Percentiles rank a stretch among this genome's conserved stretches.
phyloP scores from a whole-genome alignment of 441 rosid species.

The Omphalea diandra region DNA sequence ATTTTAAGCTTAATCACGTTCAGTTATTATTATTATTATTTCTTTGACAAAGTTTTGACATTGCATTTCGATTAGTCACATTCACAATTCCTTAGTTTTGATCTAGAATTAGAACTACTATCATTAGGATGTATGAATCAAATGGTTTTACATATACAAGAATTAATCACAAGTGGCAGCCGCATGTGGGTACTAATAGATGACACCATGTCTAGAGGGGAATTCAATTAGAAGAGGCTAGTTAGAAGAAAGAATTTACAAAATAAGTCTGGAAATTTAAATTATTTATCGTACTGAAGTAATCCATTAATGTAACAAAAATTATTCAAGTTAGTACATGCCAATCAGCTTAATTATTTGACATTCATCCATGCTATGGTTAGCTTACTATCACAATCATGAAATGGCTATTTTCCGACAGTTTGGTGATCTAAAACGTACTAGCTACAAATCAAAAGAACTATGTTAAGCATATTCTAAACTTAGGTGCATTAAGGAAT shows the following conservation, averaged over 20 bases:
- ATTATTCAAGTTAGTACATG: no score
- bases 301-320: background rate
- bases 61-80: no score
- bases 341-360: no score
- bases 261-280: background rate
- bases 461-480: constrained; percentile 21
- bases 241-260: background rate
- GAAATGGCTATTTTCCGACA: background rate
- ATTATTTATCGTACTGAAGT: background rate
- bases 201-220: no score
- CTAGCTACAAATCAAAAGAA: background rate
- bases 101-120: no score
- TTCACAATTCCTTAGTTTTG: no score
- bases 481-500: constrained; percentile 28
- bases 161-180: background rate
- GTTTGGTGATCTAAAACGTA: background rate
- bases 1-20: no score
- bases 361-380: background rate
- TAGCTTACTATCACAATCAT: background rate
- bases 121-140: background rate
- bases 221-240: background rate
- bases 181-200: no score
- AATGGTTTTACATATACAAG: background rate
- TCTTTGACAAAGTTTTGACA: no score
- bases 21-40: no score